Evolutionary conservation across 2,329 filamentous ascomycete species (phyloP).

Genomic region (Scopulariopsis brevicaulis): DNA sequence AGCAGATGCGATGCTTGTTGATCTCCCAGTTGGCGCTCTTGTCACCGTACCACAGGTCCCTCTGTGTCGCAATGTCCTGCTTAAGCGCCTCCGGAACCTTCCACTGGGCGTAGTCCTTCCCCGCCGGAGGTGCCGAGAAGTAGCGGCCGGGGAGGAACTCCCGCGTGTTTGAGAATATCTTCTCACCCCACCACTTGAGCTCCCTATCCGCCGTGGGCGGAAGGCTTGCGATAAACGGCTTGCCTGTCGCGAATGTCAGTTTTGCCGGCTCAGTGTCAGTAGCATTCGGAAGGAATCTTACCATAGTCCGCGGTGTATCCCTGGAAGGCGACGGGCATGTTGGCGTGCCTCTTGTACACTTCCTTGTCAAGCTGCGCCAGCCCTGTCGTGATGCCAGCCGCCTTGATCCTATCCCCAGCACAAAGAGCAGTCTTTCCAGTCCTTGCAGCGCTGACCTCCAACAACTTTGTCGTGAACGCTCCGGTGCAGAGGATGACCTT

Average conservation of each 20-base stretch:
- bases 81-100: conserved; percentile 42
- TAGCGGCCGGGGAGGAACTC: conserved; percentile 38
- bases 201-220: conserved; percentile 37
- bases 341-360: conserved; percentile 29
- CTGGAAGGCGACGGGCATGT: conserved; percentile 37
- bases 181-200: conserved; percentile 52
- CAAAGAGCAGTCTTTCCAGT: conserved; percentile 35
- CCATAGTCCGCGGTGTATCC: conserved; percentile 23
- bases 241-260: conserved; percentile 23
- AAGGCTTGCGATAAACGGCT: conserved; percentile 43
- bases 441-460: conserved; percentile 36
- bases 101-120: conserved; percentile 51
- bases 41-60: conserved; percentile 46
- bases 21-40: conserved; percentile 44
- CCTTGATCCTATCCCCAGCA: conserved; percentile 41
- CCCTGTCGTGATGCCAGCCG: conserved; percentile 47
- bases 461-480: conserved; percentile 44
- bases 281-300: conserved; percentile 12
- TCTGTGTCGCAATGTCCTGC: conserved; percentile 45
- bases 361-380: conserved; percentile 39
- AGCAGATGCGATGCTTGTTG: conserved; percentile 54
- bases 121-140: conserved; percentile 44
- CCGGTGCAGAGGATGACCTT: conserved; percentile 43
- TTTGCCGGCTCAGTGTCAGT: neutral
- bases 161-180: conserved; percentile 44